Evolutionary conservation across 192 early-diverging fungal genomes (phyloP).

Genomic region (Mortierella claussenii): DNA sequence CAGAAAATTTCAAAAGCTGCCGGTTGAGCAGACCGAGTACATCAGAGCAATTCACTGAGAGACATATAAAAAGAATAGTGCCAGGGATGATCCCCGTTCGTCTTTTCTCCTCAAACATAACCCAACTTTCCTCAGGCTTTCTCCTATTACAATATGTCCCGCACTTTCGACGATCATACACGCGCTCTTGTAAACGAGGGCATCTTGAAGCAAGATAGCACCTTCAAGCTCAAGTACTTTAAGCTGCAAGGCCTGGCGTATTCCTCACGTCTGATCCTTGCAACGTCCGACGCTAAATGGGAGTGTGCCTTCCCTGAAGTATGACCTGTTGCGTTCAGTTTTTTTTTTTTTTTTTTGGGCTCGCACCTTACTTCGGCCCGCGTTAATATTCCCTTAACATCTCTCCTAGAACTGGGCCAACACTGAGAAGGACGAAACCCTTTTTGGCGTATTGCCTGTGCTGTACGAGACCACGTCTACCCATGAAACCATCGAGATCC

Average conservation of each 20-base stretch:
- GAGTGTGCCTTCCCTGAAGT: constrained; percentile 31
- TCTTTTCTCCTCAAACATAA: background rate
- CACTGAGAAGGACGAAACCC: constrained; percentile 17
- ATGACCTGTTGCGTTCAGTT: background rate
- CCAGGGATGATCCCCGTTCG: no score
- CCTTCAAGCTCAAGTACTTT: constrained; percentile 33
- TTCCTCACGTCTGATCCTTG: constrained; percentile 20
- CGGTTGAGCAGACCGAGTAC: no score
- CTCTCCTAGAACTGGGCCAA: constrained; percentile 25
- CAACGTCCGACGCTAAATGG: constrained; percentile 28
- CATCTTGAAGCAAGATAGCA: constrained; percentile 47
- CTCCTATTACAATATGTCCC: no score
- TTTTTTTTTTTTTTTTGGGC: background rate
- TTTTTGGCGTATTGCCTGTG: constrained; percentile 29
- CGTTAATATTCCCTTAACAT: background rate
- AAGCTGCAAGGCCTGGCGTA: constrained; percentile 14
- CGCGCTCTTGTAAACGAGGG: constrained; percentile 32
- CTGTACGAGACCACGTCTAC: constrained; percentile 31
- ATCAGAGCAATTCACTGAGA: no score
- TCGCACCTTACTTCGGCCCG: background rate
- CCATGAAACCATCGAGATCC: constrained; percentile 13
- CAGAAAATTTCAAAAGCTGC: no score
- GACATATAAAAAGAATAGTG: no score
- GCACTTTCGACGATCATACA: constrained; percentile 18
- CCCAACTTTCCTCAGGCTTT: no score